phyloP scores from a whole-genome alignment of 2,329 filamentous ascomycete genomes.

The Colletotrichum liaoningense region DNA sequence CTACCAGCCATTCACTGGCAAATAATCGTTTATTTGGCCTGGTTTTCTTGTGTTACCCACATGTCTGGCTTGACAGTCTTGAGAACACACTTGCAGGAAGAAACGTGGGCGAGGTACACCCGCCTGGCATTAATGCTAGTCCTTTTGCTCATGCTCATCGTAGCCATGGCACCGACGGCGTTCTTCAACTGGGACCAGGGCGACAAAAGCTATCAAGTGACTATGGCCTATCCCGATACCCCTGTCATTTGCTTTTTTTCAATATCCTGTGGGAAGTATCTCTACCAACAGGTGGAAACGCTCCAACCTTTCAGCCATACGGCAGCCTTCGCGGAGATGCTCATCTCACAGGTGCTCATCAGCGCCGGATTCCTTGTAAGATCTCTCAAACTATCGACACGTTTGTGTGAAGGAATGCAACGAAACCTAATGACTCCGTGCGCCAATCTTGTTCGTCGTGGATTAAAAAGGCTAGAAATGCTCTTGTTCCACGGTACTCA shows the following conservation, averaged over 20 bases:
- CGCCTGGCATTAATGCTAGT: neutral
- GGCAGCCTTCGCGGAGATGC: neutral
- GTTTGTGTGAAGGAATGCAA: neutral
- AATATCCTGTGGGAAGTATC: too few relatives aligned
- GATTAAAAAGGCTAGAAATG: too few relatives aligned
- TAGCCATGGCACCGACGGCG: neutral
- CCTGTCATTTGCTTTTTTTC: neutral
- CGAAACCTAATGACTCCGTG: too few relatives aligned
- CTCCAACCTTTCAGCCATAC: neutral
- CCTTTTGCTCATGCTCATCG: neutral
- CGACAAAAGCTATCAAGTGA: too few relatives aligned
- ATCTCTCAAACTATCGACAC: neutral
- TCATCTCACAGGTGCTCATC: neutral
- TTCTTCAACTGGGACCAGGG: neutral
- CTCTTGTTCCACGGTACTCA: too few relatives aligned
- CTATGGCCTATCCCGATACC: too few relatives aligned
- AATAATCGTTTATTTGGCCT: slow-evolving; percentile 44
- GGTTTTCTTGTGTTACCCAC: slow-evolving; percentile 47
- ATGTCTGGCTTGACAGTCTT: neutral
- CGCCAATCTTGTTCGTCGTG: too few relatives aligned
- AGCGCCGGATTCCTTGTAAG: neutral
- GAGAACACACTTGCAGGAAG: neutral
- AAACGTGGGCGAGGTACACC: neutral
- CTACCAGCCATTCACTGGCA: slow-evolving; percentile 43
- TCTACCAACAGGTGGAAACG: too few relatives aligned